A percentile compares a stretch with the other conserved stretches of the same genome.
Evolutionary conservation across 2,329 filamentous ascomycete species (phyloP).

Genomic region (Colletotrichum godetiae): DNA sequence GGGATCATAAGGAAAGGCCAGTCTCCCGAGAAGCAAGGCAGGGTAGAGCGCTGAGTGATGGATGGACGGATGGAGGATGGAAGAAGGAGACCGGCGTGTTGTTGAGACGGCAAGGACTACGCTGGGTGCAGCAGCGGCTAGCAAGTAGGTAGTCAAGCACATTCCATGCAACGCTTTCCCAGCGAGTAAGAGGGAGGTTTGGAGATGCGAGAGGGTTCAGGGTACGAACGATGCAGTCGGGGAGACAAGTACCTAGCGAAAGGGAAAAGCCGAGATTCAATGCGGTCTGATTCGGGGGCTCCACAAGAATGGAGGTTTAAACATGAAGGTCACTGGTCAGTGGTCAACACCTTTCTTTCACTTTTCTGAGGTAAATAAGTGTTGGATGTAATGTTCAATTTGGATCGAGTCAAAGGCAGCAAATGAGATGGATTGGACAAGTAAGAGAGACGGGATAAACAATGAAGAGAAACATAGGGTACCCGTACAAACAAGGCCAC

Average conservation of each 20-base stretch:
- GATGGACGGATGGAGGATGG: background rate
- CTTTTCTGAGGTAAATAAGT: no score
- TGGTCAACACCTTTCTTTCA: no score
- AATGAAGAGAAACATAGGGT: background rate
- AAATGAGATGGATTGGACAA: background rate
- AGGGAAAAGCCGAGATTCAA: background rate
- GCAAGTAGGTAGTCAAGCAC: background rate
- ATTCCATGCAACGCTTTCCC: background rate
- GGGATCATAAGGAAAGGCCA: background rate
- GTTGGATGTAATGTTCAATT: background rate
- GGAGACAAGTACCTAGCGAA: background rate
- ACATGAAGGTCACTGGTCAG: background rate
- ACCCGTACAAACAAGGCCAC: background rate
- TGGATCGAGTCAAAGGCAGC: background rate
- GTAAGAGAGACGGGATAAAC: background rate
- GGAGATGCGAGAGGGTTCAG: background rate
- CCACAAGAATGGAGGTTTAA: background rate
- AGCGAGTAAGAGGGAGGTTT: background rate
- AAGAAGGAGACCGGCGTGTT: background rate
- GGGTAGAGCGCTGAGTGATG: background rate
- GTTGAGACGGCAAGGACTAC: background rate
- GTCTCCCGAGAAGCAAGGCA: no score
- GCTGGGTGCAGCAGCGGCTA: background rate
- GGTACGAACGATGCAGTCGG: background rate
- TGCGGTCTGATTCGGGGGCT: slow-evolving; percentile 8